phyloP scores from a whole-genome alignment of 495 filamentous ascomycete species.

The Aspergillus ostianus region DNA sequence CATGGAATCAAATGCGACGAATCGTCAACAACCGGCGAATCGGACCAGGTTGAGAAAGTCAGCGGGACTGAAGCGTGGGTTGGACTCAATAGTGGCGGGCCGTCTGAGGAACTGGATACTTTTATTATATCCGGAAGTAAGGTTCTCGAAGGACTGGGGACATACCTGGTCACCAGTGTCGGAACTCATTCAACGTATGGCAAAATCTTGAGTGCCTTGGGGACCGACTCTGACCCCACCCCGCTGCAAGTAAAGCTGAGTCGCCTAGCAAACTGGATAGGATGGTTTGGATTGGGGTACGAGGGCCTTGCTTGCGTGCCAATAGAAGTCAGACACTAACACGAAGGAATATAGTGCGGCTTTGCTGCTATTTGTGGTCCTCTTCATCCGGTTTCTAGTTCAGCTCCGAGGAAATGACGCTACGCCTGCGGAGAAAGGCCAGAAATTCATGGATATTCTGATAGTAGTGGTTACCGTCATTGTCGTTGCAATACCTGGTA shows the following conservation, averaged over 20 bases:
- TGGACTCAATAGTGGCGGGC: constrained; percentile 46
- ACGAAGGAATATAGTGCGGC: constrained; percentile 50
- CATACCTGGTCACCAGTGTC: constrained; percentile 57
- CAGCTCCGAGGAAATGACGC: constrained; percentile 47
- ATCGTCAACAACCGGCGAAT: constrained; percentile 58
- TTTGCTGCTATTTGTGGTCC: constrained; percentile 58
- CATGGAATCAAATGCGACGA: constrained; percentile 59
- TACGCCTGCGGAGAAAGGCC: constrained; percentile 53
- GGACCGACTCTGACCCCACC: constrained; percentile 60
- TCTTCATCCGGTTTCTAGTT: constrained; percentile 61
- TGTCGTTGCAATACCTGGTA: constrained; percentile 64
- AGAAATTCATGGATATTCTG: constrained; percentile 63
- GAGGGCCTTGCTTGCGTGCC: constrained; percentile 2
- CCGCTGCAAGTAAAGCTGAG: constrained; percentile 65
- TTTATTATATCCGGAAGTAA: constrained; percentile 56
- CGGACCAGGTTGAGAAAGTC: constrained; percentile 54
- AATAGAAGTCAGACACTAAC: not conserved
- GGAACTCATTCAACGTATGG: constrained; percentile 64
- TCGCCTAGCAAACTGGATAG: constrained; percentile 62
- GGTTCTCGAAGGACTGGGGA: constrained; percentile 56
- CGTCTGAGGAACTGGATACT: constrained; percentile 49
- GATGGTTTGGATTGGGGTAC: constrained; percentile 46
- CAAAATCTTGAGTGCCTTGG: constrained; percentile 61
- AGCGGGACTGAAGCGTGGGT: constrained; percentile 46
- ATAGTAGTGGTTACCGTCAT: constrained; percentile 69